Base-by-base conservation (phyloP, 2,329 filamentous ascomycete genomes). In the Tolypocladium sp. region DNA sequence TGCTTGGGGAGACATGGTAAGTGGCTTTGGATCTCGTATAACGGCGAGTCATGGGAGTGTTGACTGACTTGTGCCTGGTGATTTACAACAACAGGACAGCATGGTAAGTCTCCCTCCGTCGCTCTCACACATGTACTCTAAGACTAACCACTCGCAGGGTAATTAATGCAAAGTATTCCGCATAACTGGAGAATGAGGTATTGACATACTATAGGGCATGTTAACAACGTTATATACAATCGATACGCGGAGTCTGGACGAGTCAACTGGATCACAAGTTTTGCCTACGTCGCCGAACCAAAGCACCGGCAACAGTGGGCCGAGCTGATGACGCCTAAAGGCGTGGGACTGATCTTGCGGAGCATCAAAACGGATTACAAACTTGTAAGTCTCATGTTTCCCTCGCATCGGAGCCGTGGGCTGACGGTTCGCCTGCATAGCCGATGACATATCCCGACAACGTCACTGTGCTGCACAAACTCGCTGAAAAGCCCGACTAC, bases 141-240 rank as follows among this genome's bases (percentile, higher is more conserved):
- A 62, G 59, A 62, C 61, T 63, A 60, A 58, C 17, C 56, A 42
- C 40, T 49, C 8, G 17, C 42, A 58, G 51, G 58, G 55, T 60
- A 57, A 38, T 9, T 17, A 3, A 25, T 27, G 6, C 15, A 20
- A 2, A 6, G n/a, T 20, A 3, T 8, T 13, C 17, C 8, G 4
- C 4, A 33, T n/a, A 33, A 4, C 17, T n/a, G 1, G 2, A 8
- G 2, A 20, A 13, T 25, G 3, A 20, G 13, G 7, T 1, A 17
- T 44, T 64, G 59, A 63, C 51, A 7, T 2, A 4, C 10, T 33
- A 20, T 40, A 73, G 70, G 69, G 9, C 91, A 96, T 72, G 88
- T 96, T 55, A 96, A 96, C 71, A 96, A 96, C 66, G 86, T 92
- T 62, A 84, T 83, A 64, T 96, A 96, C 72, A 86, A 89, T 65